phyloP scores from a whole-genome alignment of 768 basidiomycete species.

The Tulasnella sp. region DNA sequence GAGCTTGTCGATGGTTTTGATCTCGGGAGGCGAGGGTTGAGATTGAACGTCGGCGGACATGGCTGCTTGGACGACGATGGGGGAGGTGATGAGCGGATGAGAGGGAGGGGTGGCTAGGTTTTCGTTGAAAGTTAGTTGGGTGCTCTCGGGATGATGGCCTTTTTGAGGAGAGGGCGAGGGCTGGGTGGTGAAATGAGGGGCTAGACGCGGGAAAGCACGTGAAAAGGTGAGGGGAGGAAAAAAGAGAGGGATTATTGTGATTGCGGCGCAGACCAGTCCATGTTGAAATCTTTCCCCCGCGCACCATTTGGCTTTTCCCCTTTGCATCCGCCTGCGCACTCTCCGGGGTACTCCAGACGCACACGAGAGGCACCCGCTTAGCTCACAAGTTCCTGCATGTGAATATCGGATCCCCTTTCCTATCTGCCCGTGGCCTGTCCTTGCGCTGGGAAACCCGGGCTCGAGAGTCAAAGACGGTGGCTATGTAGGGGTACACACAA shows the following conservation, averaged over 20 bases:
- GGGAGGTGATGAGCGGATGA: neutral
- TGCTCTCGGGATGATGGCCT: constrained; percentile 1
- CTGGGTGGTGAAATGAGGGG: constrained; percentile 13
- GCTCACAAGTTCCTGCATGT: neutral
- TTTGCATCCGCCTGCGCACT: neutral
- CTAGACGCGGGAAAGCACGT: constrained; percentile 17
- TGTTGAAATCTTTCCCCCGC: neutral
- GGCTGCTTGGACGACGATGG: neutral
- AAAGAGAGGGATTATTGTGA: neutral
- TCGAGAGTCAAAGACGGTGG: neutral
- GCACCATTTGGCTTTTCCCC: neutral
- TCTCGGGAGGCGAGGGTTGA: constrained; percentile 49
- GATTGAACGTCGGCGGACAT: constrained; percentile 34
- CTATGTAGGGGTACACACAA: neutral
- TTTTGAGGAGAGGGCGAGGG: constrained; percentile 17
- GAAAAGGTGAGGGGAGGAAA: neutral
- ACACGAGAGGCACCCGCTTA: neutral
- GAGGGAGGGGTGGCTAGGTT: neutral
- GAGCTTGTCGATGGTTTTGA: constrained; percentile 66
- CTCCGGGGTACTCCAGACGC: neutral
- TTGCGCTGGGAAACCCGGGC: neutral
- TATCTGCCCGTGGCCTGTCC: neutral
- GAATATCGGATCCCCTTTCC: constrained; percentile 1
- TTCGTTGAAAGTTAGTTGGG: neutral
- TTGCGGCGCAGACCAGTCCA: neutral